Conservation (phyloP, 805 yeast genomes). For the Cyberlindnera veronae region DNA sequence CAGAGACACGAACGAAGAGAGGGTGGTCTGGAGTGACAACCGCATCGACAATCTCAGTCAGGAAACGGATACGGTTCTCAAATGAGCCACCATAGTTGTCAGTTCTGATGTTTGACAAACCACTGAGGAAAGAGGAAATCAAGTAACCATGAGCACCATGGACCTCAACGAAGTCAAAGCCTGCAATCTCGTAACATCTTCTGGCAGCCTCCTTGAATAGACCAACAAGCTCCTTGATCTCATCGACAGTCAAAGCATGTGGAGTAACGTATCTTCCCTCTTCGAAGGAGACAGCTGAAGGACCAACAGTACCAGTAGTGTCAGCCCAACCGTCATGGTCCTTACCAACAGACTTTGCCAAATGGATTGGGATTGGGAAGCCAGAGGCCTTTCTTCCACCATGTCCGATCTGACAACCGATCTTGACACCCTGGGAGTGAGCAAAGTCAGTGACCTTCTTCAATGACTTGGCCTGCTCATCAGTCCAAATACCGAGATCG, state of each 20-base stretch:
- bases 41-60: slow-evolving; percentile 47
- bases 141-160: slow-evolving; percentile 56
- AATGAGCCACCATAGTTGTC: slow-evolving; percentile 64
- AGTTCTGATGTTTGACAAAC: slow-evolving; percentile 43
- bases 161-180: slow-evolving; percentile 16
- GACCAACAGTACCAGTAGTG: slow-evolving; percentile 40
- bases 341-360: slow-evolving; percentile 31
- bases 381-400: slow-evolving; percentile 49
- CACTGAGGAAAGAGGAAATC: slow-evolving; percentile 44
- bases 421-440: slow-evolving; percentile 41
- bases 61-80: slow-evolving; percentile 52
- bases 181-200: slow-evolving; percentile 43
- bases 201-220: slow-evolving; percentile 45
- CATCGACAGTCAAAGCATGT: slow-evolving; percentile 39
- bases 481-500: slow-evolving; percentile 49
- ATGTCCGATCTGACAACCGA: slow-evolving; percentile 55
- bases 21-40: slow-evolving; percentile 44
- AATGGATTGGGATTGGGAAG: slow-evolving; percentile 30
- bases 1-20: slow-evolving; percentile 32
- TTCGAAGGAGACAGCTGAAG: slow-evolving; percentile 37
- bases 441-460: slow-evolving; percentile 41
- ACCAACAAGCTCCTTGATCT: slow-evolving; percentile 39
- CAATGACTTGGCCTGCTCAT: slow-evolving; percentile 42
- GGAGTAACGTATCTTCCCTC: slow-evolving; percentile 30
- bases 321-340: slow-evolving; percentile 39